A percentile compares a stretch with the other conserved stretches of the same genome.
phyloP scores from a whole-genome alignment of 805 yeast genomes.

The Zygosaccharomyces bailii region DNA sequence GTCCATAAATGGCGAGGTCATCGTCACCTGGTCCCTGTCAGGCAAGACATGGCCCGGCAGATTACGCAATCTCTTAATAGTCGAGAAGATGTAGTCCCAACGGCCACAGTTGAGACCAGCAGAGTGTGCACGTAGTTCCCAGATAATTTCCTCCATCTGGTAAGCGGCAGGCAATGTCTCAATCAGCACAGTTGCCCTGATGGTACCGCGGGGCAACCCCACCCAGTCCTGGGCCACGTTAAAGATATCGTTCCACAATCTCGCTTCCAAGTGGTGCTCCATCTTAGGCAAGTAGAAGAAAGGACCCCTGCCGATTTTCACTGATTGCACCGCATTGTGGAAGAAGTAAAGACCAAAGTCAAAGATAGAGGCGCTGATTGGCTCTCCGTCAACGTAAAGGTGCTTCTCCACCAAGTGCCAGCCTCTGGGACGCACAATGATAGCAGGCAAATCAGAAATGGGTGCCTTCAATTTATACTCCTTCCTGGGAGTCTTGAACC shows the following conservation, averaged over 20 bases:
- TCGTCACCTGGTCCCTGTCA: slow-evolving; percentile 74
- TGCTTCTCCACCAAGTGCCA: slow-evolving; percentile 82
- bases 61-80: slow-evolving; percentile 71
- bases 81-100: slow-evolving; percentile 84
- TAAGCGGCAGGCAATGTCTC: slow-evolving; percentile 84
- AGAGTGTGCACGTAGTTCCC: slow-evolving; percentile 71
- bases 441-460: slow-evolving; percentile 50
- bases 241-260: slow-evolving; percentile 79
- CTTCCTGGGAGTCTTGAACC: slow-evolving; percentile 44
- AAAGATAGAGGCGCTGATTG: slow-evolving; percentile 71
- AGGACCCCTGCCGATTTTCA: slow-evolving; percentile 70
- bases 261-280: slow-evolving; percentile 83
- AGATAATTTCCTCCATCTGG: slow-evolving; percentile 82
- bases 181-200: slow-evolving; percentile 76
- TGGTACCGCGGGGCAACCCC: slow-evolving; percentile 67
- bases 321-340: slow-evolving; percentile 64
- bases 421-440: slow-evolving; percentile 84
- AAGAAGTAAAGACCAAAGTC: slow-evolving; percentile 77
- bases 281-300: slow-evolving; percentile 80
- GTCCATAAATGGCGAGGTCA: slow-evolving; percentile 79
- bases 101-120: slow-evolving; percentile 84
- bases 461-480: slow-evolving; percentile 50
- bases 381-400: slow-evolving; percentile 66
- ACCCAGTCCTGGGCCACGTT: slow-evolving; percentile 70
- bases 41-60: slow-evolving; percentile 66